phyloP scores from a whole-genome alignment of 2,329 filamentous ascomycete genomes.

The Beauveria australis region DNA sequence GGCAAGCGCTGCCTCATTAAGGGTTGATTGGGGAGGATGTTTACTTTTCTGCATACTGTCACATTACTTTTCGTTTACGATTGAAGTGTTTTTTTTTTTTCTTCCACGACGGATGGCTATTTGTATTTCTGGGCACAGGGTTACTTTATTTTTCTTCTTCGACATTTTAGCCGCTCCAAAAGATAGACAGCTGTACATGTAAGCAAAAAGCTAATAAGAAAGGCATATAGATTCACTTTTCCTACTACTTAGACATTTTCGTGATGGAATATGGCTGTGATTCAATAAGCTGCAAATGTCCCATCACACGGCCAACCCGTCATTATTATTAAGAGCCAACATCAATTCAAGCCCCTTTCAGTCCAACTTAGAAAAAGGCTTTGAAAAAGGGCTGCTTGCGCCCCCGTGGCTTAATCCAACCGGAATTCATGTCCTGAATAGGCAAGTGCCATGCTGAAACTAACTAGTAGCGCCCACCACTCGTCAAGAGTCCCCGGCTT shows the following conservation, averaged over 20 bases:
- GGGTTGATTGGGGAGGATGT: background rate
- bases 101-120: background rate
- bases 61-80: background rate
- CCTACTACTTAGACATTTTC: background rate
- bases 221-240: background rate
- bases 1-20: constrained; percentile 25
- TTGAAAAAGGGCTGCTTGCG: background rate
- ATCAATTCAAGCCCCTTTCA: no score
- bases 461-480: background rate
- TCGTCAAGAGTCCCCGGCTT: background rate
- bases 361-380: background rate
- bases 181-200: background rate
- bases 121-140: background rate
- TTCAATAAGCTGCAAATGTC: background rate
- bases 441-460: background rate
- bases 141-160: background rate
- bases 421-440: background rate
- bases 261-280: background rate
- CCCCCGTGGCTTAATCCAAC: background rate
- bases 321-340: no score
- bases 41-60: background rate
- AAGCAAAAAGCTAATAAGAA: background rate
- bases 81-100: background rate
- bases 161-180: background rate
- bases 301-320: background rate